These are phyloP conservation scores for Starmerella roubikii DNA, from an alignment of 805 yeast species.

Conservation along the genomic window DNA sequence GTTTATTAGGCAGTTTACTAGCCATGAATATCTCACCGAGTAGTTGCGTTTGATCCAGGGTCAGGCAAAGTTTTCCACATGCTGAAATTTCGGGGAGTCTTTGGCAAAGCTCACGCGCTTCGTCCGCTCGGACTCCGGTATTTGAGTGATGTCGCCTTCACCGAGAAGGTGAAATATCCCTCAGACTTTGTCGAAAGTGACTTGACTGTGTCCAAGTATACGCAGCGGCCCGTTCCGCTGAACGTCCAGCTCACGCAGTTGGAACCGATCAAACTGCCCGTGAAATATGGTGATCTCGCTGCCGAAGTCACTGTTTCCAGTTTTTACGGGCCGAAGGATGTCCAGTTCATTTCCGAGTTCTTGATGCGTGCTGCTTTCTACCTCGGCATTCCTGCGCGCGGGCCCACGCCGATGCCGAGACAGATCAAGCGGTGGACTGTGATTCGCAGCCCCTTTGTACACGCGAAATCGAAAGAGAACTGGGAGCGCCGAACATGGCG, in stretches of 20 bases:
- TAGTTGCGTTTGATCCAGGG: neutral
- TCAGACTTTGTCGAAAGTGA: neutral
- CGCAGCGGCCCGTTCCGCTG: conserved; percentile 37
- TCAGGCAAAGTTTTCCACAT: neutral
- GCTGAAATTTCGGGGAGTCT: neutral
- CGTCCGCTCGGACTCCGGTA: neutral
- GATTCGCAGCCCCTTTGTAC: conserved; percentile 82
- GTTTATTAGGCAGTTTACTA: too few species aligned
- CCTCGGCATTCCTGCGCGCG: conserved; percentile 73
- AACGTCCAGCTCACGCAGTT: conserved; percentile 70
- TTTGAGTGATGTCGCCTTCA: neutral
- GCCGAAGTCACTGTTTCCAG: conserved; percentile 59
- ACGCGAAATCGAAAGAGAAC: conserved; percentile 88
- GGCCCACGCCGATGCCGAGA: conserved; percentile 53
- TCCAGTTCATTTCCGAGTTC: conserved; percentile 71
- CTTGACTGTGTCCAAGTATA: conserved; percentile 6
- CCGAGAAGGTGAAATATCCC: neutral
- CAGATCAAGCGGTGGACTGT: conserved; percentile 87
- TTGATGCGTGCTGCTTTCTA: conserved; percentile 82
- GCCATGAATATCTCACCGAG: too few species aligned
- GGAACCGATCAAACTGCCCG: conserved; percentile 59
- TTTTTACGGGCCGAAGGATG: conserved; percentile 53
- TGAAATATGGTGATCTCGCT: conserved; percentile 57
- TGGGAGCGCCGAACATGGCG: conserved; percentile 78
- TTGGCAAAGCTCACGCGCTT: neutral